These are phyloP conservation scores for Elsinoe ampelina DNA, from an alignment of 2,329 filamentous ascomycete genomes.

Conservation along the genomic window DNA sequence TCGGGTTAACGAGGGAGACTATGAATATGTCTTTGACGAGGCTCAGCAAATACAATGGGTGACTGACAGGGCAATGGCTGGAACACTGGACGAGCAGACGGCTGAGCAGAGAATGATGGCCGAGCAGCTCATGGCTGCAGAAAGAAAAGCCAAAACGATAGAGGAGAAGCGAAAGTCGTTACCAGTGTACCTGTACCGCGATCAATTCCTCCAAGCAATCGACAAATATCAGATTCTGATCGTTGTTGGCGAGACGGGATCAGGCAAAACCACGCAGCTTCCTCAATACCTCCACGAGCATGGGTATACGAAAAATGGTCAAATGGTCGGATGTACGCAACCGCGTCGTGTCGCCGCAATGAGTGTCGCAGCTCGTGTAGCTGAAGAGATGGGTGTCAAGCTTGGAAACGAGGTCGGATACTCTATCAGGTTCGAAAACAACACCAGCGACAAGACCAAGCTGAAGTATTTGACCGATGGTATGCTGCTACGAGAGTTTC, in stretches of 20 bases:
- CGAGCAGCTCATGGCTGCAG: conserved; percentile 76
- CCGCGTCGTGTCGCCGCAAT: conserved; percentile 92
- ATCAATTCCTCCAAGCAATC: conserved; percentile 80
- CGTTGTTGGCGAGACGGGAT: conserved; percentile 89
- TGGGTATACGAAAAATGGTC: conserved; percentile 72
- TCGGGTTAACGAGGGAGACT: conserved; percentile 68
- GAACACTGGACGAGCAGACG: conserved; percentile 56
- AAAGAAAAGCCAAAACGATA: conserved; percentile 78
- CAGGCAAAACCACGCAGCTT: conserved; percentile 90
- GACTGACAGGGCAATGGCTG: conserved; percentile 61
- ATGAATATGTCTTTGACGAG: conserved; percentile 89
- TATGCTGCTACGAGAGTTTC: conserved; percentile 81
- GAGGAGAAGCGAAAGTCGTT: conserved; percentile 85
- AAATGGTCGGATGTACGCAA: conserved; percentile 88
- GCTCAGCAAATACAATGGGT: conserved; percentile 80
- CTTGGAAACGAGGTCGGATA: conserved; percentile 91
- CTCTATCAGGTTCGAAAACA: conserved; percentile 88
- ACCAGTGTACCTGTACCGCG: conserved; percentile 80
- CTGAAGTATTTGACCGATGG: conserved; percentile 97
- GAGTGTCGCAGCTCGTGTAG: conserved; percentile 92
- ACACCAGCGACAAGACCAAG: conserved; percentile 80
- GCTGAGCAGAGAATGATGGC: conserved; percentile 72
- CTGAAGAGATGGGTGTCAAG: conserved; percentile 85
- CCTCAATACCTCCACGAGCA: conserved; percentile 90
- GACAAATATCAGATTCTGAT: conserved; percentile 78